These are phyloP conservation scores for Akanthomyces uredinophilus DNA, from an alignment of 2,329 filamentous ascomycete genomes.

Conservation along the genomic window DNA sequence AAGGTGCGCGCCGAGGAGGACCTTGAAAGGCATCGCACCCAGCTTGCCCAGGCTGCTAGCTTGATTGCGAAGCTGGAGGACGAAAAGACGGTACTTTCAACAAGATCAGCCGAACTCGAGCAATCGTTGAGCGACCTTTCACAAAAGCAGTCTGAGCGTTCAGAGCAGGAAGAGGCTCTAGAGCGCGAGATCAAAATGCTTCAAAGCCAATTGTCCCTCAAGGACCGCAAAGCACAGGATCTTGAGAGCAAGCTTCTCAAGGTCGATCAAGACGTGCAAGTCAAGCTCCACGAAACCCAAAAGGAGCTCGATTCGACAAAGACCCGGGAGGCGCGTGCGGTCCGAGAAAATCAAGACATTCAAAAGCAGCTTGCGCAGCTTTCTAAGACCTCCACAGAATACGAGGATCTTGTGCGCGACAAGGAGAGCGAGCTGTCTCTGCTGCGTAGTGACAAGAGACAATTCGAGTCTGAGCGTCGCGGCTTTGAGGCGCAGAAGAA, in stretches of 20 bases:
- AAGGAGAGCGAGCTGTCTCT: constrained; percentile 92
- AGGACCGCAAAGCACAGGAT: constrained; percentile 85
- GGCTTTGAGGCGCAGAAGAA: constrained; percentile 75
- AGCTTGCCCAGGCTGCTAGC: constrained; percentile 85
- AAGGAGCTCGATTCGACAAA: constrained; percentile 75
- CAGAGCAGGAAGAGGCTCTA: constrained; percentile 69
- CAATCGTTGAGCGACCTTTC: constrained; percentile 65
- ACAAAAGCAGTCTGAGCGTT: constrained; percentile 64
- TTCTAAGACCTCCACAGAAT: constrained; percentile 87
- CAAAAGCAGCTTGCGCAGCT: constrained; percentile 82
- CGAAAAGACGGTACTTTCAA: constrained; percentile 72
- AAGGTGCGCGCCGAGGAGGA: constrained; percentile 87
- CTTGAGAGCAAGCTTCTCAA: constrained; percentile 79
- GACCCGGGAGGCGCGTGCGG: constrained; percentile 68
- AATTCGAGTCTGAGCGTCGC: constrained; percentile 73
- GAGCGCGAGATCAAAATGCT: constrained; percentile 85
- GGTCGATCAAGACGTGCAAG: constrained; percentile 80
- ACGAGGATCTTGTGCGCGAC: constrained; percentile 85
- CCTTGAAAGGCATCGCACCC: constrained; percentile 68
- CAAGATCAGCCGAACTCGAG: constrained; percentile 65
- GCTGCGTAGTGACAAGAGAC: constrained; percentile 77
- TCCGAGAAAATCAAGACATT: constrained; percentile 75
- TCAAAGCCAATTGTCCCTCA: constrained; percentile 80
- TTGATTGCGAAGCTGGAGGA: constrained; percentile 82
- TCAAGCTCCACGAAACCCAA: constrained; percentile 71